Evolutionary conservation across 2,329 filamentous ascomycete species (phyloP).

Genomic region (Fusarium guadeloupense): DNA sequence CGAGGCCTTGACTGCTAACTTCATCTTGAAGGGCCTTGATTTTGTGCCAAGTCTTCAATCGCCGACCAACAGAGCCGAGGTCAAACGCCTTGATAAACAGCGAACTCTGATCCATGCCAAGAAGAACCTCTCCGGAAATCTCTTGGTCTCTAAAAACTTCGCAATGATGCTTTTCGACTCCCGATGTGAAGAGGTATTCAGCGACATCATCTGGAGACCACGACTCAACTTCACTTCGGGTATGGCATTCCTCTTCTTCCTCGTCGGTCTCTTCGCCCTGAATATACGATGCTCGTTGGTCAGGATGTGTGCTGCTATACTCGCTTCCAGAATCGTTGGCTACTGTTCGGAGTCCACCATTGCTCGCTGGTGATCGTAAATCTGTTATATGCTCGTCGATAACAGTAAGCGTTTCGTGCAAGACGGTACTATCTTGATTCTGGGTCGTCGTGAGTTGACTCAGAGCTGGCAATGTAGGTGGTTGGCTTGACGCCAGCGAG

Average conservation of each 20-base stretch:
- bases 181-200: slow-evolving; percentile 84
- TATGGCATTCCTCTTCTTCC: slow-evolving; percentile 81
- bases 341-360: slow-evolving; percentile 60
- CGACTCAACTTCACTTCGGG: slow-evolving; percentile 73
- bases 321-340: slow-evolving; percentile 86
- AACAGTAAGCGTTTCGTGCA: slow-evolving; percentile 94
- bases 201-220: slow-evolving; percentile 88
- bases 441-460: slow-evolving; percentile 54
- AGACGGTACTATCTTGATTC: slow-evolving; percentile 73
- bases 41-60: slow-evolving; percentile 96
- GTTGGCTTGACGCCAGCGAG: slow-evolving; percentile 40
- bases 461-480: slow-evolving; percentile 40
- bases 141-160: slow-evolving; percentile 96
- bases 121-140: slow-evolving; percentile 89
- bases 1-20: slow-evolving; percentile 63
- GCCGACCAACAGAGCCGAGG: slow-evolving; percentile 86
- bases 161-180: slow-evolving; percentile 89
- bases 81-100: slow-evolving; percentile 96
- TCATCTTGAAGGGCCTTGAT: slow-evolving; percentile 93
- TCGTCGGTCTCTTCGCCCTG: slow-evolving; percentile 95
- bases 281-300: slow-evolving; percentile 86
- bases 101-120: slow-evolving; percentile 95
- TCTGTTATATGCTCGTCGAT: slow-evolving; percentile 98
- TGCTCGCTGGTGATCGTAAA: slow-evolving; percentile 67
- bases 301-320: slow-evolving; percentile 83